Base-by-base conservation (phyloP, 2,329 filamentous ascomycete species). In the Ophiostoma ips region DNA sequence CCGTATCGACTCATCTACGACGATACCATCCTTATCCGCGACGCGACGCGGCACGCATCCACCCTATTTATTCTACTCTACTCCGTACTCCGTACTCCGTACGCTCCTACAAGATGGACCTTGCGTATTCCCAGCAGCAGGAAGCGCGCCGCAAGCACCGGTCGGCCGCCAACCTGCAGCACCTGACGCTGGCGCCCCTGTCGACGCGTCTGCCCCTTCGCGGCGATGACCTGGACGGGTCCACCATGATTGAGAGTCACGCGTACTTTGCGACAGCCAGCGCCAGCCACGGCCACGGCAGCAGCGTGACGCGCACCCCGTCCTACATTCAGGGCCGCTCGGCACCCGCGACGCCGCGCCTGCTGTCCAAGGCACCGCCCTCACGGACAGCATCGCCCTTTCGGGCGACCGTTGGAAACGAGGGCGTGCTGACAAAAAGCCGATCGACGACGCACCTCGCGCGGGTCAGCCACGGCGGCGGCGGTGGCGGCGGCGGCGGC, bases 311-410 rank as follows among this genome's bases (percentile, higher is more conserved):
- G 66, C 56, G 67, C 65, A 50, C 48, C 19, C 61, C 66, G 18
- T 80, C 76, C 16, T 81, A 83, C 58, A 68, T 81, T 15, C 71
- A 79, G 60, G 75, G 72, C 57, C 76, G 74, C 58, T 81, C 80
- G 19, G 76, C 77, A 2, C 79, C 80, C 5, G 75, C 77, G 2
- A 83, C 80, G 2, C 80, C 80, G 8, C 72, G 77, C 19, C 72
- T 83, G 28, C 70, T 84, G 40, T 74, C 76, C 18, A 73, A 71
- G 50, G 77, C 76, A 7, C 72, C 73, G 19, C 73, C 72, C 7
- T 66, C 68, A 44, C 71, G 70, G 24, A 30, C 40, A 43, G 30
- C 40, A 46, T 72, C 71, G 24, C 68, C 66, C 53, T 70, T 69
- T 31, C 66, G 69, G 38, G 31, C 31, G 11, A 34, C n/a, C n/a